Evolutionary conservation across 208 protist species (phyloP).

Genomic region (Acanthamoeba royreba): DNA sequence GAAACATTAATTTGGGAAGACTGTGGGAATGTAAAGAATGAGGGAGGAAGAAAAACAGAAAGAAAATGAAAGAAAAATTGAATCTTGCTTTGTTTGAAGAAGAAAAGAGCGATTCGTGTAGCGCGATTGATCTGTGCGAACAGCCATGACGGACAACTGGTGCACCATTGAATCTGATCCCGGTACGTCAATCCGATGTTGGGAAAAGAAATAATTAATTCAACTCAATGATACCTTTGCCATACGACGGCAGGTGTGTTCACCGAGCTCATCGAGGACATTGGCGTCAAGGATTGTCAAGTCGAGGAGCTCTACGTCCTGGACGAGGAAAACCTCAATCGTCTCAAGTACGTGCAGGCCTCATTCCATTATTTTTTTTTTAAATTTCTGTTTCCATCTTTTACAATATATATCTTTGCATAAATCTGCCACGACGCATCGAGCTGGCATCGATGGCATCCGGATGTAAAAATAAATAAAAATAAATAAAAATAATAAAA

Average conservation of each 20-base stretch:
- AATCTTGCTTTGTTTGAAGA: too few species aligned
- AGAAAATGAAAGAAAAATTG: too few species aligned
- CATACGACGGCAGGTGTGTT: slow-evolving; percentile 90
- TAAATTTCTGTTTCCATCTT: not conserved
- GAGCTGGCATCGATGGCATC: too few species aligned
- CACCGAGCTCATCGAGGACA: slow-evolving; percentile 91
- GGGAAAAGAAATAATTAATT: not conserved
- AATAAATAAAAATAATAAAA: too few species aligned
- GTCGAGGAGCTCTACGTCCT: slow-evolving; percentile 94
- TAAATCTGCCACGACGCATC: too few species aligned
- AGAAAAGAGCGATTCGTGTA: too few species aligned
- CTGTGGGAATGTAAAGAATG: too few species aligned
- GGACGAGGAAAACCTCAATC: slow-evolving; percentile 76
- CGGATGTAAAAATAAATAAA: too few species aligned
- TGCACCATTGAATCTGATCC: slow-evolving; percentile 47
- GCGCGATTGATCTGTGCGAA: not conserved
- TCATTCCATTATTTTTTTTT: not conserved
- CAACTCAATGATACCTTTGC: not conserved
- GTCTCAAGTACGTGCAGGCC: slow-evolving; percentile 54
- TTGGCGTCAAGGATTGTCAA: slow-evolving; percentile 93
- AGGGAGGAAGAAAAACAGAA: not conserved
- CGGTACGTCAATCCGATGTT: not conserved
- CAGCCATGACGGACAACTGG: slow-evolving; percentile 2
- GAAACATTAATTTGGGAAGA: too few species aligned
- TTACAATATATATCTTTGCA: not conserved